Conservation (phyloP, 352 stramenopile species). For the Plasmopara muralis region DNA sequence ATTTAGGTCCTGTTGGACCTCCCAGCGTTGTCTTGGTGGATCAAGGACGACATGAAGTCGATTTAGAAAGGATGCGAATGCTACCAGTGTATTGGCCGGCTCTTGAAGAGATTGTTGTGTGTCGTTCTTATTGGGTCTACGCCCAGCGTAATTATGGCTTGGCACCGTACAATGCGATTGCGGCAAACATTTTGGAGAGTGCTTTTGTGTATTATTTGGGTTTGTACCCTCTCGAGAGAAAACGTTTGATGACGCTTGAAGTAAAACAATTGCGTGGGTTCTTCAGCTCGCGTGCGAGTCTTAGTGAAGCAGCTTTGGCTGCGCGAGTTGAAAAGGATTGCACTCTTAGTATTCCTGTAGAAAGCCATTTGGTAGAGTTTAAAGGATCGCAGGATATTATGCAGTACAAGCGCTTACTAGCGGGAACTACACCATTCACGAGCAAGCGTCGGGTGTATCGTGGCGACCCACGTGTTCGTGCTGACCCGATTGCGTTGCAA, state of each 20-base stretch:
- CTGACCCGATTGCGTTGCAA: constrained; percentile 44
- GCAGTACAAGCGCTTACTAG: constrained; percentile 73
- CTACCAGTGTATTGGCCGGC: constrained; percentile 73
- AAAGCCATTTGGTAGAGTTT: constrained; percentile 78
- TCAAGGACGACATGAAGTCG: constrained; percentile 76
- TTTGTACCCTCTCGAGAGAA: constrained; percentile 55
- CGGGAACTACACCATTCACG: constrained; percentile 72
- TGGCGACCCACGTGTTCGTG: constrained; percentile 62
- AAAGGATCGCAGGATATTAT: constrained; percentile 73
- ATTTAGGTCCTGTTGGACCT: constrained; percentile 26
- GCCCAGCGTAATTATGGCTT: constrained; percentile 77
- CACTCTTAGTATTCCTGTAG: constrained; percentile 60
- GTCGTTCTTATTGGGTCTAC: constrained; percentile 73
- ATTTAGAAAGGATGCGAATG: constrained; percentile 72
- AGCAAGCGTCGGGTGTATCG: constrained; percentile 76
- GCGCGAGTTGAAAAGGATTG: constrained; percentile 39
- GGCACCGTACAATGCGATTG: constrained; percentile 60
- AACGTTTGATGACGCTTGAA: constrained; percentile 43
- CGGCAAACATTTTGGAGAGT: constrained; percentile 41
- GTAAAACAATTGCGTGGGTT: constrained; percentile 39
- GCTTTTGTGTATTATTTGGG: constrained; percentile 75
- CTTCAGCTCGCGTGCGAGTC: constrained; percentile 34
- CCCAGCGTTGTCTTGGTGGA: constrained; percentile 68
- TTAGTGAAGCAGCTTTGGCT: constrained; percentile 23
- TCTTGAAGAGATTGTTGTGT: constrained; percentile 60